A percentile compares a stretch with the other conserved stretches of the same genome.
These are phyloP conservation scores for Penicillium odoratum DNA, from an alignment of 495 filamentous ascomycete genomes.

Conservation along the genomic window DNA sequence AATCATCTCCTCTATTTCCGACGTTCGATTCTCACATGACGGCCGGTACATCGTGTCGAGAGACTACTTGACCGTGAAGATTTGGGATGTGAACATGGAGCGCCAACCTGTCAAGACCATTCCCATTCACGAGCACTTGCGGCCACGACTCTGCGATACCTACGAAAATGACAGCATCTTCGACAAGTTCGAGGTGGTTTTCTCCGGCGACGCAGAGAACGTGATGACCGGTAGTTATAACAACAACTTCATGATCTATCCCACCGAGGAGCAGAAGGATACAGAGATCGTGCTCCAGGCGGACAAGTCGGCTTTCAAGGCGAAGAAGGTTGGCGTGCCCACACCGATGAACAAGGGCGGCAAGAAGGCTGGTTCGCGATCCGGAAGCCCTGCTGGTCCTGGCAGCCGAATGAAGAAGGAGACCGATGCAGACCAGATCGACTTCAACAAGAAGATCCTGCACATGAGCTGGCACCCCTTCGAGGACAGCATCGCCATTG, in stretches of 20 bases:
- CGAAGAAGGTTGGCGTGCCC: conserved; percentile 97
- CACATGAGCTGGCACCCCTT: conserved; percentile 99
- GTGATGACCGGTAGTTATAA: conserved; percentile 99
- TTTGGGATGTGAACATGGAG: conserved; percentile 99
- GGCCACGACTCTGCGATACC: conserved; percentile 92
- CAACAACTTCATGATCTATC: conserved; percentile 99
- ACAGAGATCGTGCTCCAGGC: conserved; percentile 97
- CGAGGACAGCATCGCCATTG: conserved; percentile 99
- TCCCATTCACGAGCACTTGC: conserved; percentile 95
- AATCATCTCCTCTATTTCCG: conserved; percentile 98
- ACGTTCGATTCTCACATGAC: conserved; percentile 95
- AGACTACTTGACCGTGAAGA: conserved; percentile 98
- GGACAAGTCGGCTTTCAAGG: conserved; percentile 98
- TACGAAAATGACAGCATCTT: conserved; percentile 99
- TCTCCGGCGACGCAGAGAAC: conserved; percentile 96
- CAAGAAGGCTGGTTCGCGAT: conserved; percentile 81
- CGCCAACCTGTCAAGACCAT: conserved; percentile 96
- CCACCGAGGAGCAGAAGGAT: conserved; percentile 90
- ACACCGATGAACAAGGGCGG: conserved; percentile 92
- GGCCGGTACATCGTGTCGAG: conserved; percentile 96
- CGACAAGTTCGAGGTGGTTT: conserved; percentile 99
- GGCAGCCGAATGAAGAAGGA: conserved; percentile 97
- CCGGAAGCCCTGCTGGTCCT: conserved; percentile 86
- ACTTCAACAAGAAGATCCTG: conserved; percentile 99
- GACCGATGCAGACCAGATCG: conserved; percentile 98